Conservation (phyloP, 495 filamentous ascomycete species). For the Aspergillus nanangensis region DNA sequence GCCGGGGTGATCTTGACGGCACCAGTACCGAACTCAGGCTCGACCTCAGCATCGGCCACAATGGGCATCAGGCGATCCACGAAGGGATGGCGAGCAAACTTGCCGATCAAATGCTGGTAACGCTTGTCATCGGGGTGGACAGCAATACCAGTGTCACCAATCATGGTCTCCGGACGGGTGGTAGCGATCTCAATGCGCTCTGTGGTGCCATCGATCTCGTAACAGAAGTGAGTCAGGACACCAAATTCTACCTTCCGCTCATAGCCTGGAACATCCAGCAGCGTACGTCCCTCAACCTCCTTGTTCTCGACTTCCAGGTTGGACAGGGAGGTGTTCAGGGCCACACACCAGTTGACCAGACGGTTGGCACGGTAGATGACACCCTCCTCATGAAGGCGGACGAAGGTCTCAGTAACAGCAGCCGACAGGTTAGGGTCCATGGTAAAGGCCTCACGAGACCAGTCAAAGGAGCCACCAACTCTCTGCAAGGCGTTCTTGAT, state of each 20-base stretch:
- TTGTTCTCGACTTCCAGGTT: conserved; percentile 75
- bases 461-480: conserved; percentile 61
- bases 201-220: conserved; percentile 58
- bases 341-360: conserved; percentile 74
- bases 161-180: conserved; percentile 78
- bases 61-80: conserved; percentile 63
- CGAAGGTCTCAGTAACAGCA: conserved; percentile 70
- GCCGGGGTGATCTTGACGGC: conserved; percentile 77
- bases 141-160: conserved; percentile 72
- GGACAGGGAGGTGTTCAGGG: conserved; percentile 69
- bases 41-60: conserved; percentile 66
- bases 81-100: conserved; percentile 67
- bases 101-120: conserved; percentile 63
- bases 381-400: conserved; percentile 68
- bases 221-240: conserved; percentile 66
- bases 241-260: conserved; percentile 69
- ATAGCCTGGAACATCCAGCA: conserved; percentile 62
- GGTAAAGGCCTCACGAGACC: conserved; percentile 68
- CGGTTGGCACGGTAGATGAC: conserved; percentile 72
- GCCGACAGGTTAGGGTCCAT: conserved; percentile 63
- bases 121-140: conserved; percentile 70
- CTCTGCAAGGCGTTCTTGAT: conserved; percentile 54
- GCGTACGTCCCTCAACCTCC: conserved; percentile 62
- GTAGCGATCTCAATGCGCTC: conserved; percentile 73
- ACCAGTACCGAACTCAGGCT: conserved; percentile 73